Evolutionary conservation across 495 filamentous ascomycete genomes (phyloP), one percentile per base, ranked within the genome.

Genomic region (Neurospora pannonica): DNA sequence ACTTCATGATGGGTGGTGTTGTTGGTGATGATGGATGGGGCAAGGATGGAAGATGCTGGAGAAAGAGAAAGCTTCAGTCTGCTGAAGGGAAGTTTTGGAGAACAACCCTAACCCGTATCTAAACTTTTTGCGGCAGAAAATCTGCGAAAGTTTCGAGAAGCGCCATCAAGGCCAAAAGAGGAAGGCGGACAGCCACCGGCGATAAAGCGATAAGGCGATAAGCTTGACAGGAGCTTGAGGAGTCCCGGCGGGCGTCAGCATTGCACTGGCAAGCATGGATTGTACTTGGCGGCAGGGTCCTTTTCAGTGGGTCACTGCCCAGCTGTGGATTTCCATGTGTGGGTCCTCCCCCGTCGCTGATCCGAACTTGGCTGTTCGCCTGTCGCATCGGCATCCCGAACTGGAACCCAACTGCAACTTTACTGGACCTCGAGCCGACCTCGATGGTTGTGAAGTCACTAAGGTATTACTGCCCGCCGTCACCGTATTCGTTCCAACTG

Each of bases 1-100:
- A 87, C 87, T 95, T 95, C 94, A 97, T 97, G 73, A 70, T 81
- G 76, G 69, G 42, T 79, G 74, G 28, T 34, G 71, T 21, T 54
- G 60, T 24, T 72, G 75, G 31, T 31, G 73, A 38, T 38, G 70
- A 37, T 15, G 38, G 19, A 31, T 24, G 28, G 42, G 39, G 71
- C 42, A 42, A 46, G 36, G 71, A 46, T 43, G 71, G 24, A 31
- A 46, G 54, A 4, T 67, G 54, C 28, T 67, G 54, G 13, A 17
- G 28, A 67, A 34, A 67, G 54, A 67, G 54, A 62, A 62, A 62
- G 54, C 54, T 62, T 62, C 54, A 13, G 15, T 15, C 10, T 60
- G 48, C 48, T 31, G 54, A 8, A 62, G 2, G 21, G 0, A 62
- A 67, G 54, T 34, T 67, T 62, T 67, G 54, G 54, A 67, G 54